Evolutionary conservation across 805 yeast species (phyloP), one percentile per base, ranked within the genome.

Genomic region (Starmerella floricola): DNA sequence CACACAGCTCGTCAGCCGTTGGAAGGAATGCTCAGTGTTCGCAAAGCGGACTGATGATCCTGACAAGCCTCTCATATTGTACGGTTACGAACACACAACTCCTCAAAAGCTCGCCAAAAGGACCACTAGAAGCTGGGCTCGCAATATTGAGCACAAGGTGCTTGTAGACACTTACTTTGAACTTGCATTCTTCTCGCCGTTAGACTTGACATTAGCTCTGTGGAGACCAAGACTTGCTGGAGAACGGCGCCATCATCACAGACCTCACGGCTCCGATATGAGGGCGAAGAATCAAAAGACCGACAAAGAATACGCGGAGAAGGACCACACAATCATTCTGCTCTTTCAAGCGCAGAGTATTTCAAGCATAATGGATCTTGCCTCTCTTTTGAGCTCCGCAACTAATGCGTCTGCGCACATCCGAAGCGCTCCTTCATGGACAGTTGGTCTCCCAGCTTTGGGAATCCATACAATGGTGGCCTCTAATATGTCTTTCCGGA

Each of bases 11-110:
- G 47, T 67, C 8, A 87, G 82, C 44, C 62, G 85, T 36, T 85
- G 95, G 91, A 74, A 70, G 46, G 95, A 87, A 56, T 83, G 76
- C 55, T 63, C 75, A 21, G 79, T 81, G 2, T 84, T 81, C 2
- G 77, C 79, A 1, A 64, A 88, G 45, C 69, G 73, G n/a, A 74
- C 82, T 0, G 76, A 73, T 13, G 61, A 67, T 44, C 36, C 54
- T 0, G 65, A 62, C 2, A 60, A 63, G 8, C 87, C 93, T 0
- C 55, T 84, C 0, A 57, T 66, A 3, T 46, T 85, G 1, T 86
- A 85, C 53, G 72, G 86, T 46, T 79, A 74, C 59, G 70, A 68
- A 11, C 59, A 62, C 2, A 59, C 72, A 31, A 61, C 62, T 37
- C 66, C 67, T 15, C 56, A 61, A 13, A 48, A 48, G 32, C 23